phyloP scores from a whole-genome alignment of 1,284 basidiomycete genomes.

The Neonothopanus nambi region DNA sequence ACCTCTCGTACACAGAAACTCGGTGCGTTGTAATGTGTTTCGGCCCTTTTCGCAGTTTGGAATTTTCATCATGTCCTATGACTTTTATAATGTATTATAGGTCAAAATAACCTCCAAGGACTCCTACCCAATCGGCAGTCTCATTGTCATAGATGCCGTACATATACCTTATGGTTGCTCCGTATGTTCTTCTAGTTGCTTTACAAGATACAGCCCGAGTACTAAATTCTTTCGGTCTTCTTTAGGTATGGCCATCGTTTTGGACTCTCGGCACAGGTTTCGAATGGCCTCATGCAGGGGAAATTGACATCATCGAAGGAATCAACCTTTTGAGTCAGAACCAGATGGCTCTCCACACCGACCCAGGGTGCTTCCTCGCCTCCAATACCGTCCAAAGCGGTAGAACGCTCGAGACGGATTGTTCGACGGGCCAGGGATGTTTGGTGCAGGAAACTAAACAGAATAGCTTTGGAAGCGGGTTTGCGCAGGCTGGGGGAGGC shows the following conservation, averaged over 20 bases:
- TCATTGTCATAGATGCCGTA: constrained; percentile 60
- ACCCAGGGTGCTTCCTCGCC: constrained; percentile 32
- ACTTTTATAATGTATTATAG: constrained; percentile 26
- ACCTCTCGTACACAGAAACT: constrained; percentile 47
- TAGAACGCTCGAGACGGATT: constrained; percentile 35
- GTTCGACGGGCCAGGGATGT: constrained; percentile 51
- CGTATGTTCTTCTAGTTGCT: constrained; percentile 26
- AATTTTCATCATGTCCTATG: background rate
- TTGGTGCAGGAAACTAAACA: constrained; percentile 49
- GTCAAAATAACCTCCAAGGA: constrained; percentile 51
- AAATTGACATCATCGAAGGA: constrained; percentile 58
- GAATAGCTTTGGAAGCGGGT: constrained; percentile 54
- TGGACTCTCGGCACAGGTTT: constrained; percentile 21
- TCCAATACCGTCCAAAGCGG: constrained; percentile 37
- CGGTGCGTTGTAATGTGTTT: constrained; percentile 32
- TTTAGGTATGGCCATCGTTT: constrained; percentile 45
- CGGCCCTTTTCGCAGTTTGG: background rate
- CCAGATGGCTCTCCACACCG: constrained; percentile 47
- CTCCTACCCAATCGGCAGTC: constrained; percentile 50
- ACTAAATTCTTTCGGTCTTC: background rate
- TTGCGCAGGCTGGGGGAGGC: constrained; percentile 61
- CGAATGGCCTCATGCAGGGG: constrained; percentile 56
- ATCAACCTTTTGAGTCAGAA: constrained; percentile 45
- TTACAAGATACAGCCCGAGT: too few species aligned
- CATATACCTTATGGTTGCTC: constrained; percentile 63